Conservation (phyloP, 108 stramenopile species). For the Cyclostephanos tholiformis region DNA sequence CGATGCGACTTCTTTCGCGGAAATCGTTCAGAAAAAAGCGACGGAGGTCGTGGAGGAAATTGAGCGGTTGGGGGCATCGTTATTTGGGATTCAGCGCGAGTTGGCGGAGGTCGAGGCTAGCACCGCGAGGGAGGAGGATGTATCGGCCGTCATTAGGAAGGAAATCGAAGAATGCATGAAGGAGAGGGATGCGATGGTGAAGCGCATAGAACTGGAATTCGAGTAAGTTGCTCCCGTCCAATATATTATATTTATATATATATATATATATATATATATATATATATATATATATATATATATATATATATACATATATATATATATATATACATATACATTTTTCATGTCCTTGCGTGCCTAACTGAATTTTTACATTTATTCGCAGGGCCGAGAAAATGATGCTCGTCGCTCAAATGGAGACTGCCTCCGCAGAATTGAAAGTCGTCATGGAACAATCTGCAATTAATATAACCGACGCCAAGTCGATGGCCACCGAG, state of each 20-base stretch:
- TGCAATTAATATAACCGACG: slow-evolving; percentile 18
- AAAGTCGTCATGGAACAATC: slow-evolving; percentile 19
- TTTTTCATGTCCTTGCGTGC: not conserved
- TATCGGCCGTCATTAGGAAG: slow-evolving; percentile 36
- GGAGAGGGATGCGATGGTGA: slow-evolving; percentile 49
- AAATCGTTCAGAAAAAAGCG: slow-evolving; percentile 25
- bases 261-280: too few relatives aligned
- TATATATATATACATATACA: too few relatives aligned
- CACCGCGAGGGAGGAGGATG: slow-evolving; percentile 19
- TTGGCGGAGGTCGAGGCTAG: slow-evolving; percentile 23
- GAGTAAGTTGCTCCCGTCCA: slow-evolving; percentile 9
- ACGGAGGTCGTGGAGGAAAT: slow-evolving; percentile 27
- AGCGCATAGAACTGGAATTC: slow-evolving; percentile 63
- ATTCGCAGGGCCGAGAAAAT: slow-evolving; percentile 28
- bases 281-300: too few relatives aligned
- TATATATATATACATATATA: too few relatives aligned
- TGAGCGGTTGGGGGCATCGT: slow-evolving; percentile 22
- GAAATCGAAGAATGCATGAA: slow-evolving; percentile 49
- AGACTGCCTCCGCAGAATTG: slow-evolving; percentile 30
- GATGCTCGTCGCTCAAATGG: slow-evolving; percentile 19
- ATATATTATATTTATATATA: too few relatives aligned
- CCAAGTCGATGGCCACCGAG: slow-evolving; percentile 9
- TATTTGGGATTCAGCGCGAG: slow-evolving; percentile 34
- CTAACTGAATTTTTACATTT: not conserved
- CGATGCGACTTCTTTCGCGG: slow-evolving; percentile 23